Percentiles rank a stretch among this genome's conserved stretches.
Conservation (phyloP, 1,139 yeast species). For the Saccharomyces hybrid region DNA sequence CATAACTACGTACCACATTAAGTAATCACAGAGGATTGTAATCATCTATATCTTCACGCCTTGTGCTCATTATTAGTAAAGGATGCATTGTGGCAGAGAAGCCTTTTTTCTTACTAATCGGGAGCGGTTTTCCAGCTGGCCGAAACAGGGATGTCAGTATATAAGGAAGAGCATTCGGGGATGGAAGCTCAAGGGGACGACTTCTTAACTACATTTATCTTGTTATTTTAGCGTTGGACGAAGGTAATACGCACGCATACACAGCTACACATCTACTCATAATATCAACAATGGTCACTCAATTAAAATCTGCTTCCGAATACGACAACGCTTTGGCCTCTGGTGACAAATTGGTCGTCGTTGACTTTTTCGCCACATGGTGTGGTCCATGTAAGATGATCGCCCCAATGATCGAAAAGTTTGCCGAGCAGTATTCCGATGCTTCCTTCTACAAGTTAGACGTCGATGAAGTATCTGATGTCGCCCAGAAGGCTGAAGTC, state of each 20-base stretch:
- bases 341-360: slow-evolving; percentile 64
- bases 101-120: not conserved
- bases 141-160: not conserved
- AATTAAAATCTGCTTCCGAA: slow-evolving; percentile 46
- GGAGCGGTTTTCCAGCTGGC: not conserved
- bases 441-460: slow-evolving; percentile 79
- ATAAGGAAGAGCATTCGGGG: not conserved
- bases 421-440: slow-evolving; percentile 46
- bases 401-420: slow-evolving; percentile 83
- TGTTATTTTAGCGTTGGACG: not conserved
- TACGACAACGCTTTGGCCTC: slow-evolving; percentile 50
- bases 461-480: slow-evolving; percentile 67
- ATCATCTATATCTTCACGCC: not conserved
- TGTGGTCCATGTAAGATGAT: slow-evolving; percentile 97
- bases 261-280: slow-evolving; percentile 3
- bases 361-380: slow-evolving; percentile 93
- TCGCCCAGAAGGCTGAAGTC: slow-evolving; percentile 67
- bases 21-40: not conserved
- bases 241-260: not conserved
- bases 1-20: not conserved
- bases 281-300: slow-evolving; percentile 35
- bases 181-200: not conserved
- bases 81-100: not conserved
- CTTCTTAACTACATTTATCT: too few relatives aligned
- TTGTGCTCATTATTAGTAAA: not conserved